These are phyloP conservation scores for Trypanosoma grayi DNA, from an alignment of 208 protist genomes.

Conservation along the genomic window DNA sequence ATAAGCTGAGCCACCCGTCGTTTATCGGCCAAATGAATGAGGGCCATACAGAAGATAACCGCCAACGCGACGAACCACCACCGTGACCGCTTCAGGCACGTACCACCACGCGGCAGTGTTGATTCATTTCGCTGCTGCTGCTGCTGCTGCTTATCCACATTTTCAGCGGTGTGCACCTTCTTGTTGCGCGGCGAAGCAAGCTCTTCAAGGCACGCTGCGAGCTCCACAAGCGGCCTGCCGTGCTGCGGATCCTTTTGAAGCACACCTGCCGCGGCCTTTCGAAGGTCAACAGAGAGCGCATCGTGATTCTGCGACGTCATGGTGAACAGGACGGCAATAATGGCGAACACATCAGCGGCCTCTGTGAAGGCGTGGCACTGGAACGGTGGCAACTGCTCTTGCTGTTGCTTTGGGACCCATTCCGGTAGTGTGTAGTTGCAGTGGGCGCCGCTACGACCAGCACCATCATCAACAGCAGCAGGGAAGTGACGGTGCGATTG, in stretches of 20 bases:
- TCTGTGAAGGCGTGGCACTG: neutral
- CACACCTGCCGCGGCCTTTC: slow-evolving; percentile 25
- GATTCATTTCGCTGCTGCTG: neutral
- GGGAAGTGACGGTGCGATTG: too few species aligned
- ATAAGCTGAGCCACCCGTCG: neutral
- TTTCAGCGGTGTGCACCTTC: too few species aligned
- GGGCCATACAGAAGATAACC: slow-evolving; percentile 1
- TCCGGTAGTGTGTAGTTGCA: too few species aligned
- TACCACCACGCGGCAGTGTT: too few species aligned
- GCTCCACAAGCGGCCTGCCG: slow-evolving; percentile 30
- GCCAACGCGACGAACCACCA: slow-evolving; percentile 6
- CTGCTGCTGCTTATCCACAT: too few species aligned
- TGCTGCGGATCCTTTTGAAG: slow-evolving; percentile 31
- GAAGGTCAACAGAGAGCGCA: neutral
- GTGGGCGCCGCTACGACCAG: too few species aligned
- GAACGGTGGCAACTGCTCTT: neutral
- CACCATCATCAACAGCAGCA: neutral
- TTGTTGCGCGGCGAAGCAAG: slow-evolving; percentile 11
- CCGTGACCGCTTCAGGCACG: neutral
- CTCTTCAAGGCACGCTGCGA: slow-evolving; percentile 29
- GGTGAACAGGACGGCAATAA: slow-evolving; percentile 5
- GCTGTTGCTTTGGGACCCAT: too few species aligned
- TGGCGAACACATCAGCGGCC: slow-evolving; percentile 10
- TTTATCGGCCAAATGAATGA: neutral
- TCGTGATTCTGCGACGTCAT: slow-evolving; percentile 17